A percentile compares a stretch with the other conserved stretches of the same genome.
Conservation (phyloP, 2,329 filamentous ascomycete species). For the Diplodia intermedia region DNA sequence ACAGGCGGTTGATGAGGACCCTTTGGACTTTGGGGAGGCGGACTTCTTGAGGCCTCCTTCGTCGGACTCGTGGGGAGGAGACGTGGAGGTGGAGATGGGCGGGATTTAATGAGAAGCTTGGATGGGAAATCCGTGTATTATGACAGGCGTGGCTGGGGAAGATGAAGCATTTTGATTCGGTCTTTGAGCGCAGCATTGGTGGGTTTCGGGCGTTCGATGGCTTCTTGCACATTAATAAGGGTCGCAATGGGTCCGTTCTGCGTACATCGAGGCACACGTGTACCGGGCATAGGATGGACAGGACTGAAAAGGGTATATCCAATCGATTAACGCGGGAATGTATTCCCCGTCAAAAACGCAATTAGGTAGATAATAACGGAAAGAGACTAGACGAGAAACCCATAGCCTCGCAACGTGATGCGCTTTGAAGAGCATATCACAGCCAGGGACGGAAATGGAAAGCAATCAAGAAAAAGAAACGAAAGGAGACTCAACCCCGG, state of each 20-base stretch:
- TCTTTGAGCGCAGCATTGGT: neutral
- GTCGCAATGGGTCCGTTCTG: neutral
- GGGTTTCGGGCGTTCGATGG: neutral
- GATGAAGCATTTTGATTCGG: neutral
- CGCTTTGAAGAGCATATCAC: no score
- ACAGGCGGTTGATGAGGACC: neutral
- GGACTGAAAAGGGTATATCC: no score
- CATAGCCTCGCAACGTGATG: no score
- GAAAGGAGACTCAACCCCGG: no score
- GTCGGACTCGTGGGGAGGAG: slow-evolving; percentile 39
- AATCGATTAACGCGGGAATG: no score
- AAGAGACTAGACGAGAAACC: no score
- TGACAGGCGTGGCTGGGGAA: neutral
- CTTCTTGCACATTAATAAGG: neutral
- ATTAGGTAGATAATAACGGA: no score
- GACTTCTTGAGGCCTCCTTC: slow-evolving; percentile 58
- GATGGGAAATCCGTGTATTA: neutral
- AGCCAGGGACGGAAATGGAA: no score
- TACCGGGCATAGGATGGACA: neutral
- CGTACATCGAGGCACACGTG: neutral
- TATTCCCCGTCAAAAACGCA: no score
- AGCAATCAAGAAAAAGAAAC: no score
- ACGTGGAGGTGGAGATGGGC: slow-evolving; percentile 44
- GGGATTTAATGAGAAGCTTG: slow-evolving; percentile 37
- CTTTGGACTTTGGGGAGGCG: slow-evolving; percentile 71